phyloP scores from a whole-genome alignment of 441 rosid genomes.

The Cnidoscolus chayamansa region DNA sequence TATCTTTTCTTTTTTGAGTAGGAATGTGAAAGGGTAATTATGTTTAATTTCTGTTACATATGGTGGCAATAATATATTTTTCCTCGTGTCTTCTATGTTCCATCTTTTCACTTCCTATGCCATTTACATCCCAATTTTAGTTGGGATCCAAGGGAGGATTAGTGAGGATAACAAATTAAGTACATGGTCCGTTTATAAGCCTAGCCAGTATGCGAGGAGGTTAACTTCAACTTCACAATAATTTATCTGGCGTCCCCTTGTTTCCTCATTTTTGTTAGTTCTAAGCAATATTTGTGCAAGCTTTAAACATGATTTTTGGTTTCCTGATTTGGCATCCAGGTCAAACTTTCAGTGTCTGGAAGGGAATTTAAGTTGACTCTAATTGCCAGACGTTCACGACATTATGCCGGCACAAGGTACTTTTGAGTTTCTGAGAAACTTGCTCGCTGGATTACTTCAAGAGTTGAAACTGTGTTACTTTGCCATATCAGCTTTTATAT shows the following conservation, averaged over 20 bases:
- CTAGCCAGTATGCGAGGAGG: background rate
- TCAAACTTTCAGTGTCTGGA: slow-evolving; percentile 62
- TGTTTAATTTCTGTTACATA: background rate
- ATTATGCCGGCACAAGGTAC: slow-evolving; percentile 98
- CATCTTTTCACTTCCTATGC: background rate
- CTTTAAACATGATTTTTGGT: slow-evolving; percentile 9
- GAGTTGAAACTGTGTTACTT: background rate
- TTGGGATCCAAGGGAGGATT: slow-evolving; percentile 6
- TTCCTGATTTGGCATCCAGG: slow-evolving; percentile 40
- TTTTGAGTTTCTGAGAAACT: background rate
- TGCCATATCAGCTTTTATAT: background rate
- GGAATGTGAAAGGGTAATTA: background rate
- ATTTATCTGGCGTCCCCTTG: background rate
- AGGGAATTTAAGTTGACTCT: slow-evolving; percentile 73
- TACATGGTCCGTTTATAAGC: background rate
- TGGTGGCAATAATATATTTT: background rate
- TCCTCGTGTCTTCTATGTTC: background rate
- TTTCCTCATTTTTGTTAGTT: background rate
- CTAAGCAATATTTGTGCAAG: background rate
- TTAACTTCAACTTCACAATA: background rate
- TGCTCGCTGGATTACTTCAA: background rate
- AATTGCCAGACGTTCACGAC: slow-evolving; percentile 94
- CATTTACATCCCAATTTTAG: background rate
- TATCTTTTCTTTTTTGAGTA: background rate
- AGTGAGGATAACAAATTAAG: slow-evolving; percentile 11